A percentile compares a stretch with the other conserved stretches of the same genome.
phyloP scores from a whole-genome alignment of 495 filamentous ascomycete genomes.

The Trichoderma reesei region DNA sequence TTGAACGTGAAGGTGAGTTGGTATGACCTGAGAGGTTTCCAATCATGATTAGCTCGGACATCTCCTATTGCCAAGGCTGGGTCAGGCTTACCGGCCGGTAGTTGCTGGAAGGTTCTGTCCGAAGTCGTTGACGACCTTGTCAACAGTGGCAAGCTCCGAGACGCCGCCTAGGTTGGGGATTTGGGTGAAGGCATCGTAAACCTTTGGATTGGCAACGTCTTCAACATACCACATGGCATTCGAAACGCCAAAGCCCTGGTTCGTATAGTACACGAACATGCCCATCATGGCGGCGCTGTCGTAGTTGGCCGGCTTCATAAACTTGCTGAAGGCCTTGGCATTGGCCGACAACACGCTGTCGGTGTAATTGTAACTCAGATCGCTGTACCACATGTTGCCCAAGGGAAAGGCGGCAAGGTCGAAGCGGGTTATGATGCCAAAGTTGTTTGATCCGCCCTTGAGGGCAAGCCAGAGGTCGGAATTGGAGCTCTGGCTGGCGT shows the following conservation, averaged over 20 bases:
- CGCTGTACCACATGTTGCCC: conserved; percentile 10
- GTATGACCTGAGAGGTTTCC: neutral
- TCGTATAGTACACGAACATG: neutral
- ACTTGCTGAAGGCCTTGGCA: conserved; percentile 12
- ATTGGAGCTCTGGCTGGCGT: conserved; percentile 33
- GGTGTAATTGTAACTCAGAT: conserved; percentile 6
- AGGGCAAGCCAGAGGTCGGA: conserved; percentile 45
- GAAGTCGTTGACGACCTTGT: neutral
- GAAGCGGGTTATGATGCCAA: conserved; percentile 47
- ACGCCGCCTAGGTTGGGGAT: conserved; percentile 7
- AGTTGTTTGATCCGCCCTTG: conserved; percentile 46
- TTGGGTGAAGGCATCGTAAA: conserved; percentile 11
- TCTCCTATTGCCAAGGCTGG: neutral
- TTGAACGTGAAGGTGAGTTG: conserved; percentile 14
- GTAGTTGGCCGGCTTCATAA: conserved; percentile 12
- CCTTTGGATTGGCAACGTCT: conserved; percentile 16
- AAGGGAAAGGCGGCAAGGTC: conserved; percentile 19
- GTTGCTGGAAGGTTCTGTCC: neutral
- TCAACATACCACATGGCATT: conserved; percentile 16
- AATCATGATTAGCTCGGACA: neutral
- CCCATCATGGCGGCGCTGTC: conserved; percentile 13
- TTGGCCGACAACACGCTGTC: neutral
- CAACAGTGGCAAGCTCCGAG: conserved; percentile 6
- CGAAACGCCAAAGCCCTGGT: neutral
- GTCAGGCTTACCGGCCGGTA: conserved; percentile 6